Evolutionary conservation across 2,329 filamentous ascomycete genomes (phyloP).

Genomic region (Lasiodiplodia sp.): DNA sequence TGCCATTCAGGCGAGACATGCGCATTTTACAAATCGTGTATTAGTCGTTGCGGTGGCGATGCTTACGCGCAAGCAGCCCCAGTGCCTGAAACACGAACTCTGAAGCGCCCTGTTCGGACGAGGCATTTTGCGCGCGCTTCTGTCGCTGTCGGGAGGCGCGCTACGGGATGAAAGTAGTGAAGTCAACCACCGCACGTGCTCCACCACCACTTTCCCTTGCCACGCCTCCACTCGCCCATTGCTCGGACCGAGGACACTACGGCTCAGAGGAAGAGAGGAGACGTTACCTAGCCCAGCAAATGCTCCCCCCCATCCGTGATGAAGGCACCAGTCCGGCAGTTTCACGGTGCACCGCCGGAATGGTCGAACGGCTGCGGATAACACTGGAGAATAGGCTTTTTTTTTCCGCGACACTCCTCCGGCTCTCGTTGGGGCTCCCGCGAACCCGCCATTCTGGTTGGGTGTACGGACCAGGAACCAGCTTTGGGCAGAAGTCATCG

Average conservation of each 20-base stretch:
- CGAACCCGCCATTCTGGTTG: slow-evolving; percentile 16
- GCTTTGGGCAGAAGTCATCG: slow-evolving; percentile 7
- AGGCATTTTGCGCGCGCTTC: not conserved
- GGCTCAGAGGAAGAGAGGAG: not conserved
- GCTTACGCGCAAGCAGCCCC: slow-evolving; percentile 24
- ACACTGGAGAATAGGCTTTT: slow-evolving; percentile 23
- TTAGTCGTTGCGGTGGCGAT: slow-evolving; percentile 20
- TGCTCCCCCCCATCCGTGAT: not conserved
- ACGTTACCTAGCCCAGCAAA: not conserved
- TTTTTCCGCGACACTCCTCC: not conserved
- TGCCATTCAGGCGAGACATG: slow-evolving; percentile 14
- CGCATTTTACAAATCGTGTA: slow-evolving; percentile 15
- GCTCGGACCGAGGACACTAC: not conserved
- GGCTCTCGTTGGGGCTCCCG: slow-evolving; percentile 7
- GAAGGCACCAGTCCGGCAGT: not conserved
- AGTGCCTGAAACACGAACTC: slow-evolving; percentile 18
- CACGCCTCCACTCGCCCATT: slow-evolving; percentile 1
- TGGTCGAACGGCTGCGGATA: slow-evolving; percentile 25
- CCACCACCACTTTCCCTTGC: not conserved
- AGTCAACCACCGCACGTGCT: slow-evolving; percentile 6
- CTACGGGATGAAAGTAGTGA: not conserved
- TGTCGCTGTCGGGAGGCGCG: slow-evolving; percentile 1
- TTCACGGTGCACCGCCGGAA: slow-evolving; percentile 7
- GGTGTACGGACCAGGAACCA: slow-evolving; percentile 9
- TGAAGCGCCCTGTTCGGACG: not conserved